Conservation (phyloP, 495 filamentous ascomycete genomes). For the Tuber aestivum region DNA sequence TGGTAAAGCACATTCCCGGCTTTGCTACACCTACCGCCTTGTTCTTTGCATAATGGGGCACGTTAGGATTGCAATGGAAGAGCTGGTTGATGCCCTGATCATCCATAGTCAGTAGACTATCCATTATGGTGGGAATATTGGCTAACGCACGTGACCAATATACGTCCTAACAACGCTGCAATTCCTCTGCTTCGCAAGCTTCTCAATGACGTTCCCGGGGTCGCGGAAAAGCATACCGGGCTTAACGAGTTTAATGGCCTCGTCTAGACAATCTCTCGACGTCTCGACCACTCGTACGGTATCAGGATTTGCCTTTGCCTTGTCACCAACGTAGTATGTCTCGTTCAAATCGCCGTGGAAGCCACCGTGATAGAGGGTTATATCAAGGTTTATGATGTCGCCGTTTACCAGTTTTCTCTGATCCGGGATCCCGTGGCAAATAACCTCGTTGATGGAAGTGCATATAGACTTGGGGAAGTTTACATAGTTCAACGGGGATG, state of each 20-base stretch:
- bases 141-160: constrained; percentile 57
- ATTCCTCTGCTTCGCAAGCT: constrained; percentile 67
- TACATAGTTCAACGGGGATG: constrained; percentile 92
- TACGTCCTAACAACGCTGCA: constrained; percentile 87
- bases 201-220: constrained; percentile 77
- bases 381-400: constrained; percentile 85
- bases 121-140: not conserved
- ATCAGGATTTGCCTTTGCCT: constrained; percentile 65
- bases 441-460: constrained; percentile 91
- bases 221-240: constrained; percentile 80
- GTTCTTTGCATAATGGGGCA: constrained; percentile 85
- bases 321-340: constrained; percentile 83
- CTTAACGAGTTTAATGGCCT: constrained; percentile 78
- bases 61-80: constrained; percentile 78
- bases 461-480: constrained; percentile 97
- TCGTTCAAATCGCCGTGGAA: constrained; percentile 89
- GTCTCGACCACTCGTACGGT: constrained; percentile 81
- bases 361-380: constrained; percentile 78
- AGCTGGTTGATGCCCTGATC: constrained; percentile 64
- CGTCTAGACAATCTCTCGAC: constrained; percentile 70
- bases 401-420: constrained; percentile 70
- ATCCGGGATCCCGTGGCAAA: constrained; percentile 90
- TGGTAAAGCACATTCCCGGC: constrained; percentile 87
- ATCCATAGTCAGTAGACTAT: not conserved
- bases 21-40: constrained; percentile 84